Conservation (phyloP, 768 basidiomycete species). For the Pleurotus ostreatus region DNA sequence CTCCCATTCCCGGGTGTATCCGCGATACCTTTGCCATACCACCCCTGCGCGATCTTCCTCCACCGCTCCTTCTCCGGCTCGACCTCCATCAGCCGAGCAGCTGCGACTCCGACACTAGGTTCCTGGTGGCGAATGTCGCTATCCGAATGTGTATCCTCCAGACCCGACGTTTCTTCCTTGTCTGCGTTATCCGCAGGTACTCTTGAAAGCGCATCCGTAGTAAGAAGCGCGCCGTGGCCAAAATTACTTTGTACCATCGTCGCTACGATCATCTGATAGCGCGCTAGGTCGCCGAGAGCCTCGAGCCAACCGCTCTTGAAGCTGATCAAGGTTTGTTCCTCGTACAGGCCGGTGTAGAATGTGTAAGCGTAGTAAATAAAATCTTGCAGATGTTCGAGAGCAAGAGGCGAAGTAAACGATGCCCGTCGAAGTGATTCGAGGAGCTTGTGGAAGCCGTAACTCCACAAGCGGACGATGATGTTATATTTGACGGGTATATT, state of each 20-base stretch:
- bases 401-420: conserved; percentile 62
- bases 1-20: conserved; percentile 94
- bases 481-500: conserved; percentile 93
- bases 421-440: conserved; percentile 88
- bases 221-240: conserved; percentile 41
- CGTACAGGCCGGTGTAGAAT: conserved; percentile 87
- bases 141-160: conserved; percentile 10
- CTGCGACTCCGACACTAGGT: conserved; percentile 82
- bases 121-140: not conserved
- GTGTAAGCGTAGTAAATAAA: conserved; percentile 95
- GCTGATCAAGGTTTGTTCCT: conserved; percentile 63
- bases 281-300: conserved; percentile 91
- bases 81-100: conserved; percentile 76
- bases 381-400: conserved; percentile 89
- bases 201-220: conserved; percentile 51
- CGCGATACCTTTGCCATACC: conserved; percentile 85
- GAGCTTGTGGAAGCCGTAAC: conserved; percentile 83
- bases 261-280: conserved; percentile 96
- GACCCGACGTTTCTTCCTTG: conserved; percentile 13
- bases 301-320: conserved; percentile 92
- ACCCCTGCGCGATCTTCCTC: conserved; percentile 84
- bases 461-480: conserved; percentile 92
- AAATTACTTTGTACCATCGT: conserved; percentile 62
- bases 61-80: conserved; percentile 92
- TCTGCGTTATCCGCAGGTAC: conserved; percentile 28